Percentiles rank a stretch among this genome's conserved stretches.
Evolutionary conservation across 495 filamentous ascomycete species (phyloP).

Genomic region (Xylaria acuta): DNA sequence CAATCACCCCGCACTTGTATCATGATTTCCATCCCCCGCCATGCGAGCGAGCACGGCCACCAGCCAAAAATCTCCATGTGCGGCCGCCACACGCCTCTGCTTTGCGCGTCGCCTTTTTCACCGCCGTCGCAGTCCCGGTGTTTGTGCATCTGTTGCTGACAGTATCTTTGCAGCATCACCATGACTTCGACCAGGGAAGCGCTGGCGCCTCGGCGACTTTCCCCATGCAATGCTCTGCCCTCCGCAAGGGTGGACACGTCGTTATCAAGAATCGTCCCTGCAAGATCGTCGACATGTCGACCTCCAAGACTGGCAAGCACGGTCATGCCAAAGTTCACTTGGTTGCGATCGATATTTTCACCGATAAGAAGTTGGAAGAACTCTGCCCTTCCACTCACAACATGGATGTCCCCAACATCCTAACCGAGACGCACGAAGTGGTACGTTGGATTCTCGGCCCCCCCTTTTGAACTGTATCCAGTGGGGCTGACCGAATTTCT

Average conservation of each 20-base stretch:
- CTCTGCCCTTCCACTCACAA: constrained; percentile 99
- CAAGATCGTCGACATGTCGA: constrained; percentile 99
- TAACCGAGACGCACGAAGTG: constrained; percentile 88
- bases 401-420: constrained; percentile 98
- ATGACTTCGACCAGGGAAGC: constrained; percentile 89
- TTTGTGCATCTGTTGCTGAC: constrained; percentile 33
- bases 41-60: constrained; percentile 11
- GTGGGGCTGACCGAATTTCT: constrained; percentile 16
- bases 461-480: neutral
- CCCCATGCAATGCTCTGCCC: constrained; percentile 98
- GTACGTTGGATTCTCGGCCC: constrained; percentile 63
- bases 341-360: constrained; percentile 98
- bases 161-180: constrained; percentile 70
- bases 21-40: constrained; percentile 25
- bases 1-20: constrained; percentile 38
- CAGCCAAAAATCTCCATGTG: neutral
- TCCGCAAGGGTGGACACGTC: constrained; percentile 98
- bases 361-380: constrained; percentile 98
- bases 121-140: constrained; percentile 20
- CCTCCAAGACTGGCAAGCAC: constrained; percentile 99
- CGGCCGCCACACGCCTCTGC: constrained; percentile 1
- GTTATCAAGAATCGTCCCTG: constrained; percentile 97
- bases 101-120: constrained; percentile 19
- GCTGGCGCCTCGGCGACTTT: constrained; percentile 92
- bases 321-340: constrained; percentile 99